These are phyloP conservation scores for Trichosporon sp. DNA, from an alignment of 1,284 basidiomycete genomes.

Conservation along the genomic window DNA sequence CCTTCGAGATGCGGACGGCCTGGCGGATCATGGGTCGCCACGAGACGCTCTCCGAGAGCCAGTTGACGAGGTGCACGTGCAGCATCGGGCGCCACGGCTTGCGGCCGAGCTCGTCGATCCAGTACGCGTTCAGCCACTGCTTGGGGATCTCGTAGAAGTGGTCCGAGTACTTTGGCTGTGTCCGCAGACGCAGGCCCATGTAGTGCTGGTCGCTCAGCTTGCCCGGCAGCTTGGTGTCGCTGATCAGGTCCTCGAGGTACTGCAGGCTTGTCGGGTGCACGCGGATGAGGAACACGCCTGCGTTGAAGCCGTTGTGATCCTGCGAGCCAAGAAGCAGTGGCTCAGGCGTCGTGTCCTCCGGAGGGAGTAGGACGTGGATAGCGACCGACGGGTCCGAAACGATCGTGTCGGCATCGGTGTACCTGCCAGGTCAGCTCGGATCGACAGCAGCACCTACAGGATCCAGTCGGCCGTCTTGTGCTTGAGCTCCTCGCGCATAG, in stretches of 20 bases:
- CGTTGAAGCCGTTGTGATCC: slow-evolving; percentile 34
- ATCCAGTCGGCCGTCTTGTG: slow-evolving; percentile 26
- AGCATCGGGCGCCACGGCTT: slow-evolving; percentile 21
- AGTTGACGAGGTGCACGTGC: slow-evolving; percentile 27
- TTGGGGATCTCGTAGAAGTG: slow-evolving; percentile 30
- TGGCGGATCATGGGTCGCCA: slow-evolving; percentile 21
- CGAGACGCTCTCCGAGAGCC: slow-evolving; percentile 21
- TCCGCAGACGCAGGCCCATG: slow-evolving; percentile 20
- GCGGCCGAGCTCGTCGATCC: slow-evolving; percentile 16
- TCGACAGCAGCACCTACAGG: slow-evolving; percentile 19
- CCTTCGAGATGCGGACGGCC: neutral
- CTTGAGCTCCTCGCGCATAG: slow-evolving; percentile 6
- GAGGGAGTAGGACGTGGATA: slow-evolving; percentile 30
- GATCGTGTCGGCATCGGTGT: slow-evolving; percentile 32
- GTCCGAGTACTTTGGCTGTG: slow-evolving; percentile 4
- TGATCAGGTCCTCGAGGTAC: slow-evolving; percentile 18
- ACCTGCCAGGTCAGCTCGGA: slow-evolving; percentile 14
- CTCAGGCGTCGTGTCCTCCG: slow-evolving; percentile 7
- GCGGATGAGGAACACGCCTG: slow-evolving; percentile 29
- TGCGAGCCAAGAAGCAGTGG: slow-evolving; percentile 30
- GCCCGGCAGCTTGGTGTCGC: slow-evolving; percentile 1
- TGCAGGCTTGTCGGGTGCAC: slow-evolving; percentile 18
- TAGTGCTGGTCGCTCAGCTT: slow-evolving; percentile 21
- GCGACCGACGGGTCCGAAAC: slow-evolving; percentile 31
- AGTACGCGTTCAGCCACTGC: slow-evolving; percentile 31